These are phyloP conservation scores for Raffaelea deltoideospora DNA, from an alignment of 2,329 filamentous ascomycete genomes.

Conservation along the genomic window DNA sequence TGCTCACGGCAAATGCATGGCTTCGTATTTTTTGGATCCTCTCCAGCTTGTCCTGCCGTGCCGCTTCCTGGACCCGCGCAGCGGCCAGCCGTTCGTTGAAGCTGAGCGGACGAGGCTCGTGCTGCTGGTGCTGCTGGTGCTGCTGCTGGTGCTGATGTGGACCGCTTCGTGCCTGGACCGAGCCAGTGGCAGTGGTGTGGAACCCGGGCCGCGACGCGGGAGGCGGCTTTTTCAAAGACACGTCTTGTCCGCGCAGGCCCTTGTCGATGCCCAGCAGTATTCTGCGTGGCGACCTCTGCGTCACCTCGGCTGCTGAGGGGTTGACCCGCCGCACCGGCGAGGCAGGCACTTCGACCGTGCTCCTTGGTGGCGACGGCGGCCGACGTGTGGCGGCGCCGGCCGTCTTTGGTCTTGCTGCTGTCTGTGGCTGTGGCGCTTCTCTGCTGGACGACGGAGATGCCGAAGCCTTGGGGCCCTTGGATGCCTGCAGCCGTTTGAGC, in stretches of 20 bases:
- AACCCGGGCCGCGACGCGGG: conserved; percentile 16
- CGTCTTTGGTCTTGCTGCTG: conserved; percentile 5
- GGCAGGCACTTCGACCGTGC: conserved; percentile 55
- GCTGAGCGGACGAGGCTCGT: conserved; percentile 27
- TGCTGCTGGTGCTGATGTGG: too few species aligned
- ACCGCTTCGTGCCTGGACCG: too few species aligned
- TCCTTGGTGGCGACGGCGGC: conserved; percentile 4
- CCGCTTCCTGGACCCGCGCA: conserved; percentile 41
- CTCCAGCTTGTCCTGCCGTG: conserved; percentile 32
- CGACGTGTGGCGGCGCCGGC: background rate
- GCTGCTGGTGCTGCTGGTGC: conserved; percentile 14
- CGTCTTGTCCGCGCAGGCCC: conserved; percentile 61
- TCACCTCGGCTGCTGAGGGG: conserved; percentile 25
- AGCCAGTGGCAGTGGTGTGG: conserved; percentile 3
- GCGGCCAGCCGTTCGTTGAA: conserved; percentile 82
- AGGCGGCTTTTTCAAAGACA: conserved; percentile 67
- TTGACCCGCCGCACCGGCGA: conserved; percentile 51
- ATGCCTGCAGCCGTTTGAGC: conserved; percentile 70
- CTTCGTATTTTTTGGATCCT: conserved; percentile 38
- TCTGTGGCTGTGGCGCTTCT: too few species aligned
- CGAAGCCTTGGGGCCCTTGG: conserved; percentile 20
- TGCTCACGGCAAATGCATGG: conserved; percentile 40
- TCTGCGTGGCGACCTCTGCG: conserved; percentile 62
- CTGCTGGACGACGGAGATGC: conserved; percentile 5
- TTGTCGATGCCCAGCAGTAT: conserved; percentile 81